Evolutionary conservation across 805 yeast species (phyloP).

Genomic region (Teunomyces lycoperdinae): DNA sequence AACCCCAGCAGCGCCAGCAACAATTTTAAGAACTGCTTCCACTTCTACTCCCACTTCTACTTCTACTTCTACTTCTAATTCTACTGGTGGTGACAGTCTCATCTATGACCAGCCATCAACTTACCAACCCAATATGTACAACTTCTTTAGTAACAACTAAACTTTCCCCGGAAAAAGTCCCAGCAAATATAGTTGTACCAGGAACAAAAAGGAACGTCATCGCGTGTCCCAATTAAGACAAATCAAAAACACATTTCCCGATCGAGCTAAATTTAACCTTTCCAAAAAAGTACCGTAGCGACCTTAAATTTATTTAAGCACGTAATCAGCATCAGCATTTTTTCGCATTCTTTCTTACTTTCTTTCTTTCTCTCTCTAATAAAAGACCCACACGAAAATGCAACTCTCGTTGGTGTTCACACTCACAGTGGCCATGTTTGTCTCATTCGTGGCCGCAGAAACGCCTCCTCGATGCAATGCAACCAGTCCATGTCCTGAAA

Average conservation of each 20-base stretch:
- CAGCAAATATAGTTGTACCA: neutral
- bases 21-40: no score
- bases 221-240: neutral
- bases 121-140: conserved; percentile 47
- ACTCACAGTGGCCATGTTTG: neutral
- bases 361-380: neutral
- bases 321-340: neutral
- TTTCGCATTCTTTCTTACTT: neutral
- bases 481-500: conserved; percentile 65
- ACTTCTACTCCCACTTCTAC: no score
- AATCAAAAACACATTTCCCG: neutral
- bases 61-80: no score
- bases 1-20: no score
- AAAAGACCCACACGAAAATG: neutral
- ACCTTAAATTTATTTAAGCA: neutral
- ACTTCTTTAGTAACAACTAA: conserved; percentile 31
- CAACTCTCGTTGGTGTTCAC: neutral
- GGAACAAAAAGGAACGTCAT: neutral
- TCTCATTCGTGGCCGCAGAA: conserved; percentile 5
- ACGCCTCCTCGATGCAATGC: conserved; percentile 45
- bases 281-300: neutral
- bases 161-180: neutral
- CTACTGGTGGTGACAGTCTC: conserved; percentile 2
- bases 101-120: conserved; percentile 40
- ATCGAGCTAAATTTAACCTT: neutral